A percentile compares a stretch with the other conserved stretches of the same genome.
Evolutionary conservation across 371 early-diverging fungal genomes (phyloP).

Genomic region (Neoconidiobolus thromboides): DNA sequence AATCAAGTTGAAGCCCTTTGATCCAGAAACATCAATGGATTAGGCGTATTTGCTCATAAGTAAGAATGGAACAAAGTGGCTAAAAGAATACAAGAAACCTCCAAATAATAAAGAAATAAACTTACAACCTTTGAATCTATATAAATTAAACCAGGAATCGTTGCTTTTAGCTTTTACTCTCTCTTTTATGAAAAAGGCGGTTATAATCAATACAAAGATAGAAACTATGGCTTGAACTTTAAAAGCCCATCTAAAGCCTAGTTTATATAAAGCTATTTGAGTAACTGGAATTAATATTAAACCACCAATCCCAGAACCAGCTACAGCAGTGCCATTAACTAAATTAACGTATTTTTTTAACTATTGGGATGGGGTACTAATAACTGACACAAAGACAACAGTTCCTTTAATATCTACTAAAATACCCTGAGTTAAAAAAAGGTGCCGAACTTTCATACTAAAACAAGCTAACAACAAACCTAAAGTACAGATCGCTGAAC

Average conservation of each 20-base stretch:
- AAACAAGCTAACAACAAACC: constrained; percentile 25
- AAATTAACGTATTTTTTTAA: constrained; percentile 26
- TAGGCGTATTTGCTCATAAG: constrained; percentile 1
- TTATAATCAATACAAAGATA: constrained; percentile 20
- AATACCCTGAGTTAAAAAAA: constrained; percentile 47
- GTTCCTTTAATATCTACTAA: constrained; percentile 41
- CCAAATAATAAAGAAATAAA: background rate
- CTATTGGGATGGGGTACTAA: constrained; percentile 28
- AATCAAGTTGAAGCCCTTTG: constrained; percentile 22
- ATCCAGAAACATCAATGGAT: constrained; percentile 20
- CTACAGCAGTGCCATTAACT: constrained; percentile 38
- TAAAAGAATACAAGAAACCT: background rate
- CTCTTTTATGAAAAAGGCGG: background rate
- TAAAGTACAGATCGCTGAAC: background rate
- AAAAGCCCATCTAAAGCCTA: constrained; percentile 41
- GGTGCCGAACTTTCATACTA: constrained; percentile 27
- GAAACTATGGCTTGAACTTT: constrained; percentile 33
- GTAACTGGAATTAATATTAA: constrained; percentile 38
- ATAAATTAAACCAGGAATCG: constrained; percentile 14
- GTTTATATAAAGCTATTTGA: constrained; percentile 24
- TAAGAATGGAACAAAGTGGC: constrained; percentile 1
- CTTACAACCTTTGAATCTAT: background rate
- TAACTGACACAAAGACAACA: constrained; percentile 11
- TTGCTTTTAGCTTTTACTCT: constrained; percentile 3
- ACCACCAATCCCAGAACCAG: constrained; percentile 59